Percentiles rank a stretch among this genome's conserved stretches.
Conservation (phyloP, 768 basidiomycete genomes). For the Leccinum imitatum region DNA sequence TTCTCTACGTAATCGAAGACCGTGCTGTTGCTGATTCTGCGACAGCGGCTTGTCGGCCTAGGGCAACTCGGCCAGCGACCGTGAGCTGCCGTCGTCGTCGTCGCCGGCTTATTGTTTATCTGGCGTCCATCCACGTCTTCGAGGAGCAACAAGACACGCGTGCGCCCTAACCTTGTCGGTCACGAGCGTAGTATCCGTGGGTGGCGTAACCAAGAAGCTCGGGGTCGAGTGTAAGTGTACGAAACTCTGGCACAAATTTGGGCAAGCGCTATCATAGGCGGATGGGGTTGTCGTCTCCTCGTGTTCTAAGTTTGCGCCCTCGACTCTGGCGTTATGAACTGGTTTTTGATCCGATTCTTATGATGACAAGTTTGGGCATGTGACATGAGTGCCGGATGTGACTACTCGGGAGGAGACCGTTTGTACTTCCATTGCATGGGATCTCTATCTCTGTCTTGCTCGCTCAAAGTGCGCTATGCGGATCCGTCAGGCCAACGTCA, state of each 20-base stretch:
- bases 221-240: constrained; percentile 9
- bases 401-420: background rate
- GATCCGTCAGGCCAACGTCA: background rate
- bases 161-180: background rate
- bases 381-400: background rate
- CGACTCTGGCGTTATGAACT: constrained; percentile 4
- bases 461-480: constrained; percentile 15
- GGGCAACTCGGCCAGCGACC: background rate
- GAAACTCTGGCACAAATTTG: background rate
- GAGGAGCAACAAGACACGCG: background rate
- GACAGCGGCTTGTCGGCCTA: constrained; percentile 5
- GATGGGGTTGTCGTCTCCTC: constrained; percentile 4
- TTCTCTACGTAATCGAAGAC: constrained; percentile 16
- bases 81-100: background rate
- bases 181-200: background rate
- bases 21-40: background rate
- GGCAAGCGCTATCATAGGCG: background rate
- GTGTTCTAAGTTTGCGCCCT: background rate
- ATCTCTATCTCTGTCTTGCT: background rate
- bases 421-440: background rate
- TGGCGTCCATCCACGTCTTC: background rate
- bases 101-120: background rate
- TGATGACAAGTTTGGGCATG: constrained; percentile 1
- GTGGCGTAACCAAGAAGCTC: background rate
- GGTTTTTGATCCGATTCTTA: constrained; percentile 13